Evolutionary conservation across 345 rosid genomes (phyloP), one percentile per base, ranked within the genome.

Genomic region (Heritiera fomes): DNA sequence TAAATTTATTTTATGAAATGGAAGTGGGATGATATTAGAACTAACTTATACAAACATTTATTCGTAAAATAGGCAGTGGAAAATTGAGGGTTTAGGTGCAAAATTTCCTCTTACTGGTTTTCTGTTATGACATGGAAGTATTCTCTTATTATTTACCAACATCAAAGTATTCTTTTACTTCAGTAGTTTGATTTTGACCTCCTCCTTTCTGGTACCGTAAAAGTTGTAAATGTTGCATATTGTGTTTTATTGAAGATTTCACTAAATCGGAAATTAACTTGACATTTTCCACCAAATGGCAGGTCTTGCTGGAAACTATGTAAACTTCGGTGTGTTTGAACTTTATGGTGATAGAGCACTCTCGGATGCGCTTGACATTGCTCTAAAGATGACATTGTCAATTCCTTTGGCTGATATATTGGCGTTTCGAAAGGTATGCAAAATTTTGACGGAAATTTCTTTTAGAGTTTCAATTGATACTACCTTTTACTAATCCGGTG

Each of bases 261-360:
- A 17, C 5, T 2, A 45, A 8, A 9, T 45, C 8, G 28, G 15
- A 46, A 10, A 9, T 61, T 61, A 59, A 43, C 4, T 71, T 79
- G 6, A 77, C 30, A 55, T 77, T 70, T 76, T 38, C 71, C 59
- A 62, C 60, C 40, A 73, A 79, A 82, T 90, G 79, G 80, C 94
- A 97, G 99, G 98, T 78, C 91, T 97, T 80, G 85, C 94, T 0
- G 99, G 99, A 78, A 94, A 91, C 79, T 94, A 94, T 81, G 95
- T 92, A 82, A 97, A 97, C 82, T 97, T 97, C 62, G 98, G 99
- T 70, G 99, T 97, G 62, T 94, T 97, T 83, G 99, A 94, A 85
- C 89, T 97, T 18, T 97, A 97, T 82, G 99, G 99, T 12, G 99
- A 97, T 86, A 88, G 94, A 83, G 99, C 99, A 56, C 98, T 97